Evolutionary conservation across 306 rosid genomes (phyloP), one percentile per base, ranked within the genome.

Genomic region (Alnus glutinosa): DNA sequence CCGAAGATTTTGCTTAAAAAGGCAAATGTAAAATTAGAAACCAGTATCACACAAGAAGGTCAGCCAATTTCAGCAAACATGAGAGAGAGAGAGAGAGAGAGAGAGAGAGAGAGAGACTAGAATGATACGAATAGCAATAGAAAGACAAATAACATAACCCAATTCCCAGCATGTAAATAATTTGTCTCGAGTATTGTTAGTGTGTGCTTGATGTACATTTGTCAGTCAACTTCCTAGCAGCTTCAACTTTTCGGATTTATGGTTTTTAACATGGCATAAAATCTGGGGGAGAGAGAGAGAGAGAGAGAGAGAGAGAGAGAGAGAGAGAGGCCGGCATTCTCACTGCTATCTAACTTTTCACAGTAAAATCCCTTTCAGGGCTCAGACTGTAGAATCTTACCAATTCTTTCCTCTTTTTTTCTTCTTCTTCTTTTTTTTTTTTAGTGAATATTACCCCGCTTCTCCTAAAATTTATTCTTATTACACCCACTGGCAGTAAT

Each of bases 1-100:
- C 36, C 50, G 16, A 55, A 57, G 78, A 34, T 55, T 78, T 69
- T 52, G 4, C 15, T 66, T 72, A 32, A 36, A 83, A 48, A 36
- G 23, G 57, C 58, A 77, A 54, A 59, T 51, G 7, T 34, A 32
- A 72, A 28, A 13, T 16, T 72, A 51, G n/a, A 70, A 70, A 2
- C 55, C 57, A 34, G 12, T 46, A 63, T 63, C 70, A 63, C 46
- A 5, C 16, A 4, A 63, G 46, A 39, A 67, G 15, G 49, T 67
- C 72, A 67, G 42, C 50, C 72, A 67, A 18, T 9, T 3, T 42
- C n/a, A 64, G 48, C 47, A 5, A 36, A 16, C 15, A 37, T 14
- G 42, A 34, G 18, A 13, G 48, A 7, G 71, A 15, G 71, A 2
- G 30, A 39, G 50, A 67, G 71, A 39, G 71, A 39, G 42, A 34